Base-by-base conservation (phyloP, 1,139 yeast genomes). In the Scheffersomyces lignicola region DNA sequence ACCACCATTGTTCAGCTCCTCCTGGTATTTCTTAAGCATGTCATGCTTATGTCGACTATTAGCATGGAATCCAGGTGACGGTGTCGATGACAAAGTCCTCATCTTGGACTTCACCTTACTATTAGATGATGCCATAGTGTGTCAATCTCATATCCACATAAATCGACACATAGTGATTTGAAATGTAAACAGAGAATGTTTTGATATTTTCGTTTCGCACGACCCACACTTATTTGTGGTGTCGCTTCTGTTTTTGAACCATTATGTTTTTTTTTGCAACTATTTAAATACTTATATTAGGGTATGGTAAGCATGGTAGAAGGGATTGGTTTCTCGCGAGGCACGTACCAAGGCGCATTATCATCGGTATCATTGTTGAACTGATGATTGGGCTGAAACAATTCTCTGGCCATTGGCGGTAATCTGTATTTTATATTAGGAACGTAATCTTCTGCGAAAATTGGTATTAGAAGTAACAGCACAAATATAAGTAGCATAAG, bases 351-450 rank as follows among this genome's bases (percentile, higher is more conserved):
- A 2, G 64, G 64, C 3, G 63, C 64, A 20, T 59, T 54, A 0
- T 60, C 59, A 0, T 61, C 58, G 0, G 86, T 80, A 48, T 80
- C 86, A 48, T 80, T 79, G 42, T 79, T 77, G 31, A 69, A 62
- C 48, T 79, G 85, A 24, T 56, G 48, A 21, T 59, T 66, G 0
- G 87, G 87, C 48, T 81, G 87, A 3, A 80, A 52, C 13, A 80
- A 47, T 2, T 72, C 74, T 10, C 47, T 59, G 44, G 39, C 52
- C 31, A 53, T 38, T 3, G 39, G 30, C 4, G 58, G 56, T 3
- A 53, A 20, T 2, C 32, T 25, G 1, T 29, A 34, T 14, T 40
- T 30, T 6, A 58, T 18, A 13, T 54, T 52, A 2, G 57, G 55
- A 5, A 54, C 35, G 8, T 34, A 37, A 6, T 39, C 32, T 15